A percentile compares a stretch with the other conserved stretches of the same genome.
Evolutionary conservation across 2,329 filamentous ascomycete species (phyloP).

Genomic region (Didymella sp.): DNA sequence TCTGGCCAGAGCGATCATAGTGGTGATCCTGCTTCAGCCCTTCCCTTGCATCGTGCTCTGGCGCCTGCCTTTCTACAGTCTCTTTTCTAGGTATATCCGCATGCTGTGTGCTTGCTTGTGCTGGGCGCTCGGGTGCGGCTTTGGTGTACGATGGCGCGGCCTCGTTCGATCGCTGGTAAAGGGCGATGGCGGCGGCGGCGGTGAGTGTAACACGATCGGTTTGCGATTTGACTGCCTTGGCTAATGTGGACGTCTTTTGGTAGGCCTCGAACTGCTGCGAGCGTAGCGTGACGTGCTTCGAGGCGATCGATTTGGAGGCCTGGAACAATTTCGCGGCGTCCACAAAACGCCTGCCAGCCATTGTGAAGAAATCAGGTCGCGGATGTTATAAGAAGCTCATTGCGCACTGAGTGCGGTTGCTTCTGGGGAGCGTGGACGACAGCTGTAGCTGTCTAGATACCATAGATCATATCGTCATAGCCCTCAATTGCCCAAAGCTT

Average conservation of each 20-base stretch:
- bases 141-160: constrained; percentile 46
- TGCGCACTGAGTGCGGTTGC: not conserved
- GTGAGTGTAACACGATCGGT: constrained; percentile 68
- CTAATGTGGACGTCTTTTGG: constrained; percentile 68
- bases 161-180: constrained; percentile 66
- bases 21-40: constrained; percentile 60
- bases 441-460: not conserved
- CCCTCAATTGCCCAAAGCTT: constrained; percentile 1
- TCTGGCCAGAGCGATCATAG: constrained; percentile 54
- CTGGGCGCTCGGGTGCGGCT: constrained; percentile 30
- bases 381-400: not conserved
- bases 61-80: constrained; percentile 34
- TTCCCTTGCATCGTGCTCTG: constrained; percentile 33
- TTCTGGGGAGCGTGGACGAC: not conserved
- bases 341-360: constrained; percentile 60
- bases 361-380: constrained; percentile 34
- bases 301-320: constrained; percentile 55
- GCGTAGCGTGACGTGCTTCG: constrained; percentile 65
- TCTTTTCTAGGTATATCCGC: constrained; percentile 40
- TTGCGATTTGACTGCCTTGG: constrained; percentile 67
- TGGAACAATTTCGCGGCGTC: constrained; percentile 60
- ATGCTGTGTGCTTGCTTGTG: constrained; percentile 28
- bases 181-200: constrained; percentile 65
- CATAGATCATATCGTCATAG: constrained; percentile 15
- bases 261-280: constrained; percentile 68